Evolutionary conservation across 495 filamentous ascomycete species (phyloP).

Genomic region (Friedmanniomyces simplex): DNA sequence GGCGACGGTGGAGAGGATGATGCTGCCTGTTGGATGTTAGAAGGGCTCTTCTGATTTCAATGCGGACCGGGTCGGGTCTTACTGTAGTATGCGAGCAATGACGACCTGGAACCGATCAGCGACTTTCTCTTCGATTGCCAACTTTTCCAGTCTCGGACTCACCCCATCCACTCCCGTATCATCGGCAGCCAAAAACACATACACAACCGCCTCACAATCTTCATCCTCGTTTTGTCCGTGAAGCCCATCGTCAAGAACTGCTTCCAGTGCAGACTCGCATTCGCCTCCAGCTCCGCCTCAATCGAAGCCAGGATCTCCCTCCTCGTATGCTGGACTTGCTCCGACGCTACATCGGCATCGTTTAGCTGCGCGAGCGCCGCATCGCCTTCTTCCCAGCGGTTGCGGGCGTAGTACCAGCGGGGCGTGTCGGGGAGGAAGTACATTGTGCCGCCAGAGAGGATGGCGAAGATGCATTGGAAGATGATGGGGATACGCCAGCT

Average conservation of each 20-base stretch:
- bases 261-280: slow-evolving; percentile 19
- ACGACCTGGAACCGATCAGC: no score
- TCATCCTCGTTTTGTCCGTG: slow-evolving; percentile 19
- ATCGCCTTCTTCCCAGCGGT: slow-evolving; percentile 33
- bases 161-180: slow-evolving; percentile 25
- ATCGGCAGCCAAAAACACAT: slow-evolving; percentile 24
- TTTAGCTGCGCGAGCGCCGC: slow-evolving; percentile 32
- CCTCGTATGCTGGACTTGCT: slow-evolving; percentile 16
- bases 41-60: neutral
- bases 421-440: slow-evolving; percentile 39
- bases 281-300: slow-evolving; percentile 21
- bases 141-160: no score
- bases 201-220: slow-evolving; percentile 18
- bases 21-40: slow-evolving; percentile 9
- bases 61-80: neutral
- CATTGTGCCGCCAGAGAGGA: slow-evolving; percentile 25
- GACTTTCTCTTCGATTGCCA: no score
- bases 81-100: slow-evolving; percentile 25
- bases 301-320: slow-evolving; percentile 19
- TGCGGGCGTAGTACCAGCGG: slow-evolving; percentile 38
- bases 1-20: slow-evolving; percentile 20
- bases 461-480: slow-evolving; percentile 31
- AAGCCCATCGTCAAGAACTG: slow-evolving; percentile 21
- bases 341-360: slow-evolving; percentile 16
- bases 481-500: slow-evolving; percentile 32